Percentiles rank a stretch among this genome's conserved stretches.
Conservation (phyloP, 441 rosid genomes). For the Corymbia calophylla region DNA sequence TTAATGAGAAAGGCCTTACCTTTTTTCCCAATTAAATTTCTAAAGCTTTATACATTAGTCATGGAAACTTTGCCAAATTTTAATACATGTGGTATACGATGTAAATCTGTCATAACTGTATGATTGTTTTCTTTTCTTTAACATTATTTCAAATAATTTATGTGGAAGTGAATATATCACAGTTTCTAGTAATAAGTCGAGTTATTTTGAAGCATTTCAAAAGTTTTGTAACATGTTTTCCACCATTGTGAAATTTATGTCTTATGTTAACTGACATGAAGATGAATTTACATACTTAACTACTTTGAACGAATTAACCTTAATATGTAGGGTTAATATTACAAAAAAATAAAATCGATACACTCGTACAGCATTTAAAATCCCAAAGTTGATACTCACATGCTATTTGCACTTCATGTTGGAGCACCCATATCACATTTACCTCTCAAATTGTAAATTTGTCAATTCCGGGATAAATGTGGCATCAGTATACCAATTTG, state of each 20-base stretch:
- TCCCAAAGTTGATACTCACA: accelerated
- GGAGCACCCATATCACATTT: accelerated
- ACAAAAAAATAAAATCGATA: no score
- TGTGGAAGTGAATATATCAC: accelerated
- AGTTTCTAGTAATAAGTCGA: accelerated
- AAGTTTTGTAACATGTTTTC: accelerated
- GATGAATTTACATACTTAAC: accelerated
- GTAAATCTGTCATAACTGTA: accelerated
- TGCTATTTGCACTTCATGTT: accelerated
- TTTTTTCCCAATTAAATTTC: neutral
- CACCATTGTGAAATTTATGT: neutral
- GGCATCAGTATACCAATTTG: accelerated
- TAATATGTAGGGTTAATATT: neutral
- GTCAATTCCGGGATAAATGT: no score
- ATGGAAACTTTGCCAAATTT: neutral
- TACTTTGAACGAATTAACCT: accelerated
- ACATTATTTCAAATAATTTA: accelerated
- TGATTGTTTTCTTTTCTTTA: no score
- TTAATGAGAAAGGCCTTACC: neutral
- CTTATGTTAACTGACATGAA: neutral
- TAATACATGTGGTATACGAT: accelerated
- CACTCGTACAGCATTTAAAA: no score
- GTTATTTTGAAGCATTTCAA: accelerated
- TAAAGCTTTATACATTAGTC: accelerated
- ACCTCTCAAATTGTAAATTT: neutral